Evolutionary conservation across 2,329 filamentous ascomycete species (phyloP), one percentile per base, ranked within the genome.

Genomic region (Fusarium hostae): DNA sequence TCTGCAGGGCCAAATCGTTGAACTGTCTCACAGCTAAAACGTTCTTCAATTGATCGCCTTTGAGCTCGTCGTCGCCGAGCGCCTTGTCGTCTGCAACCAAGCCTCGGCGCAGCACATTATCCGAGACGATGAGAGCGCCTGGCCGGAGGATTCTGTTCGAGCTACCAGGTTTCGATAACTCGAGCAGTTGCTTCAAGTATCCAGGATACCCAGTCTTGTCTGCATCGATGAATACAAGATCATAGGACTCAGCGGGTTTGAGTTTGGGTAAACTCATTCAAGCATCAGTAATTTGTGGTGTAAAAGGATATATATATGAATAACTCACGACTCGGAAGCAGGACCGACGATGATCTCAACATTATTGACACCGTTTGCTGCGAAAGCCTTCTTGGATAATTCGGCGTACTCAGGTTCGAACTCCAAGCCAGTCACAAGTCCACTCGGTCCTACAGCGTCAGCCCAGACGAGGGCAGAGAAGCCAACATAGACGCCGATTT

Each of bases 151-250:
- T 81, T 10, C 85, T 82, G 18, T 68, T 73, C 5, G 75, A 22
- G 9, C 71, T 67, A 5, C 79, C 81, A 3, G 85, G 81, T 52
- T 73, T 74, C 9, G 86, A 88, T 52, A 78, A 75, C 22, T 78
- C 79, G 18, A 88, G 79, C 58, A 88, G 82, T 34, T 82, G 79
- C 24, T 78, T 75, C 40, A 88, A 79, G 75, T 88, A 88, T 10
- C 73, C 75, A 1, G 84, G 82, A 73, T 88, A 87, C n/a, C 83
- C 84, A 1, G 81, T 78, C 78, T 88, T 88, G 63, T 88, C 82
- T 28, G 86, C 86, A 63, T 88, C 86, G 66, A 88, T 82, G 75
- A 88, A 88, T 75, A 88, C 81, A 47, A 87, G 77, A 75, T 88
- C 86, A 70, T 86, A 88, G 7, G 86, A 84, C 71, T 71, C 63